phyloP scores from a whole-genome alignment of 1,284 basidiomycete genomes.

The Baeospora myosura region DNA sequence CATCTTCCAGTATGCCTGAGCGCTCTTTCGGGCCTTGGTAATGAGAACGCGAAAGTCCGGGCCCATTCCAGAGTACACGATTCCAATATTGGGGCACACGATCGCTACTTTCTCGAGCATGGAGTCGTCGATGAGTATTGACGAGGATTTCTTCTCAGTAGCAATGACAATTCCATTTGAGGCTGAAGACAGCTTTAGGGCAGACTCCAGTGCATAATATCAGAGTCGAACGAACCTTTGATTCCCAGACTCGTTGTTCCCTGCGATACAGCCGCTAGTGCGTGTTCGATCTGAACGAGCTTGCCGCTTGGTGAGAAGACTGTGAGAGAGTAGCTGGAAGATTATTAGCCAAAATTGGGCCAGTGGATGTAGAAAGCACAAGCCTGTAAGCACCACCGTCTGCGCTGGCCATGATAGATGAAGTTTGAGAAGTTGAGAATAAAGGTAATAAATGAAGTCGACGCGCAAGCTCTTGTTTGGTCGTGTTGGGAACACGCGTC shows the following conservation, averaged over 20 bases:
- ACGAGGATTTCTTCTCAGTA: conserved; percentile 98
- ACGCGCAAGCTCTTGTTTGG: neutral
- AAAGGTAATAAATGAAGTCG: conserved; percentile 4
- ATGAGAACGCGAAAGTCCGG: conserved; percentile 96
- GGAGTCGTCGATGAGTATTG: conserved; percentile 94
- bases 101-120: conserved; percentile 95
- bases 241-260: conserved; percentile 97
- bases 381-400: conserved; percentile 82
- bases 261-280: conserved; percentile 92
- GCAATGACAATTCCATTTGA: conserved; percentile 99
- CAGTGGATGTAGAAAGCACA: conserved; percentile 11
- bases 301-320: conserved; percentile 99
- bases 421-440: conserved; percentile 7
- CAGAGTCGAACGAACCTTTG: conserved; percentile 64
- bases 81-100: conserved; percentile 97
- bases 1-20: conserved; percentile 99
- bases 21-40: conserved; percentile 91
- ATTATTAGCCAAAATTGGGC: conserved; percentile 14
- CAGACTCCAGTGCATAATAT: conserved; percentile 13
- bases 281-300: conserved; percentile 99
- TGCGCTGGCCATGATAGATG: conserved; percentile 51
- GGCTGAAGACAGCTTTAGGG: conserved; percentile 43
- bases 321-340: conserved; percentile 88
- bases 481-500: neutral
- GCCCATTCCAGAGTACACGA: conserved; percentile 99